Base-by-base conservation (phyloP, 441 rosid genomes). In the Eutrema salsugineum region DNA sequence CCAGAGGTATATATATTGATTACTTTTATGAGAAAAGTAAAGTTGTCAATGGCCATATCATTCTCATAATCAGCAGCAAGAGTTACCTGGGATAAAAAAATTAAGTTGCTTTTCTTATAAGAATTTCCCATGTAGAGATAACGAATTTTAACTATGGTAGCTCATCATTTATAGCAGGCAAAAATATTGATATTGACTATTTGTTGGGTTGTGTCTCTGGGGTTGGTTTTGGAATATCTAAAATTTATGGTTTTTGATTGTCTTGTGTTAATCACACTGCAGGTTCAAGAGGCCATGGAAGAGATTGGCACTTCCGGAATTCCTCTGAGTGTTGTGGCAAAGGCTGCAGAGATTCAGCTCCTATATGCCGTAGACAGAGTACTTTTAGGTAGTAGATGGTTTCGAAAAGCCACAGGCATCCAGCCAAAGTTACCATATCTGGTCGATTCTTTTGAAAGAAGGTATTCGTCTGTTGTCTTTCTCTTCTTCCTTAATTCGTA, bases 311-410 rank as follows among this genome's bases (percentile, higher is more conserved):
- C 81, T 78, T 91, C 93, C 7, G 90, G 84, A 63, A 85, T 91
- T 81, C 97, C 98, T 43, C 77, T 89, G 72, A 92, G 87, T 82
- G 89, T 91, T 64, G 87, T 95, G 81, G 92, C 98, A 60, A 95
- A 92, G 83, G 97, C 95, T 81, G 98, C 94, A 61, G 98, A 89
- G 83, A 86, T 95, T 73, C 92, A 91, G 79, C 93, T 95, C 38
- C 82, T 85, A 38, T 82, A 92, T 78, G 90, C 91, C 11, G 89
- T 95, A 22, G 99, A 95, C 65, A 91, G 75, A 78, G 84, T 88
- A 62, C 84, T 95, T 38, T 66, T 95, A 53, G 98, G 99, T 51
- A 91, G 89, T 69, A 84, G 95, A 82, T 95, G 99, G 98, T 83
- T 92, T 77, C 87, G 99, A 54, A 95, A 92, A 83, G 93, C 91